These are phyloP conservation scores for Ophiostoma sp. DNA, from an alignment of 2,329 filamentous ascomycete genomes.

Conservation along the genomic window DNA sequence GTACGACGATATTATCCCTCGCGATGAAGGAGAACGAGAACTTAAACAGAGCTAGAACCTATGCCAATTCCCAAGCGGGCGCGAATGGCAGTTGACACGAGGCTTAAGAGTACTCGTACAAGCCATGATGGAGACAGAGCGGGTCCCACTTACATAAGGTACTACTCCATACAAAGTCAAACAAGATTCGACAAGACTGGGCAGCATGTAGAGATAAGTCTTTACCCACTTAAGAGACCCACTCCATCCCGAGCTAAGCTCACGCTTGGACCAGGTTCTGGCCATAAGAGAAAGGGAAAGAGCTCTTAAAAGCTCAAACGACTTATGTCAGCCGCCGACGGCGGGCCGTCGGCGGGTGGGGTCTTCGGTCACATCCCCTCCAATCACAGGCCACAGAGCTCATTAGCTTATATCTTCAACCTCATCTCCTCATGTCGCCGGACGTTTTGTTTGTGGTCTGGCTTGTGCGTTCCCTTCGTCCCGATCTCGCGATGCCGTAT, in stretches of 20 bases:
- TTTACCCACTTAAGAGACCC: neutral
- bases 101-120: neutral
- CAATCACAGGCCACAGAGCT: neutral
- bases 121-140: neutral
- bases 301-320: too few relatives aligned
- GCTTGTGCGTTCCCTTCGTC: neutral
- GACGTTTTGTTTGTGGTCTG: too few relatives aligned
- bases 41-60: neutral
- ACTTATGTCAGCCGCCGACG: neutral
- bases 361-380: neutral
- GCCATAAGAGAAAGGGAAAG: neutral
- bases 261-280: too few relatives aligned
- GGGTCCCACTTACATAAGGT: neutral
- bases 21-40: neutral
- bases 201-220: neutral
- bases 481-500: neutral
- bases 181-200: neutral
- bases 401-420: neutral
- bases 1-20: too few relatives aligned
- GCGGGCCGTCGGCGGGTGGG: neutral
- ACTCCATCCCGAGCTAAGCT: neutral
- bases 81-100: too few relatives aligned
- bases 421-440: neutral
- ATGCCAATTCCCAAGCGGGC: neutral
- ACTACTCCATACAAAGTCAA: neutral